Base-by-base conservation (phyloP, 495 filamentous ascomycete species). In the Lasiosphaeris hirsuta region DNA sequence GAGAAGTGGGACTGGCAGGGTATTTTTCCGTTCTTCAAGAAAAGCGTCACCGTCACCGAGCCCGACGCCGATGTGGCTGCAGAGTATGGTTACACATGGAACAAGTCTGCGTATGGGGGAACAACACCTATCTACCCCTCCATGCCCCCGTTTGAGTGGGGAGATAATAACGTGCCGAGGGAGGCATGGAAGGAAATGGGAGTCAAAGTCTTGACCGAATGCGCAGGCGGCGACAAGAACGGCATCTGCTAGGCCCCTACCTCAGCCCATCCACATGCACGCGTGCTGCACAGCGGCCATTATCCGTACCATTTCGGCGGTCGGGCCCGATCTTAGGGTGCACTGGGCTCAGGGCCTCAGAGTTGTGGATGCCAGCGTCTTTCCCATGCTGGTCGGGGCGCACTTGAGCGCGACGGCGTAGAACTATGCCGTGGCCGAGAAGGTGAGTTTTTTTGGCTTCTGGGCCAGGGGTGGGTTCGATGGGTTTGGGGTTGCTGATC, bases 321-420 rank as follows among this genome's bases (percentile, higher is more conserved):
- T 61, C 7, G 51, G 81, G 56, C 62, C 63, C 37, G 63, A 70
- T 23, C 57, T 81, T 53, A 76, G 69, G 42, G 81, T 84, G n/a
- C 72, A 83, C 52, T 84, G 10, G 73, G 36, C 35, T 10, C 4
- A 23, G 36, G 49, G 49, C 15, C 17, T 52, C 35, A 23, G 49
- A 8, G 15, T 88, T 10, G 82, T 77, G 2, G 86, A 89, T 72
- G 80, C 83, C 69, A 86, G 83, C 58, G 76, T 85, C 45, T 69
- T 85, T 17, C 85, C 85, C 6, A 59, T 86, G 7, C 50, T 85
- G 54, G 43, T 54, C 7, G 65, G 53, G 35, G 59, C 55, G 3
- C 60, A 60, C 35, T 41, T 53, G 11, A 58, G 56, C n/a, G 19
- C 51, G 30, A 49, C 45, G 10, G 58, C 58, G 19, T 64, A n/a